Evolutionary conservation across 176 grass and related monocot genomes (phyloP), one percentile per base, ranked within the genome.

Genomic region (Musa troglodytarum): DNA sequence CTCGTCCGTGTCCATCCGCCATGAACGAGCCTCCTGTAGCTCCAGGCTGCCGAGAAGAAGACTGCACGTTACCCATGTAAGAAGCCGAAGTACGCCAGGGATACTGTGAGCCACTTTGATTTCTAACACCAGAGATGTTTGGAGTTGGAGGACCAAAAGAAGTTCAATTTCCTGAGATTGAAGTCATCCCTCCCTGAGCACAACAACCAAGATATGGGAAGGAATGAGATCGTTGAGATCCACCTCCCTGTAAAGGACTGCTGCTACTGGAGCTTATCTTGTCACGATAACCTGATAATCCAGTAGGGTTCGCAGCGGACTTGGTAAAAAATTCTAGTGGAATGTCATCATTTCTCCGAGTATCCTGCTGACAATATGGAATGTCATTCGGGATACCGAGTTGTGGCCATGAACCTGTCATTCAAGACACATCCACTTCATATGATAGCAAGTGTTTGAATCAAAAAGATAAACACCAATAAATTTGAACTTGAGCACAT

Each of bases 1-100:
- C 50, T 71, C 75, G 82, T 15, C 69, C 50, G 52, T 56, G 79
- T 34, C 75, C 67, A 79, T 67, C 79, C 9, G 82, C 16, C 20
- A 84, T 75, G 28, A 22, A 62, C 23, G 70, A 88, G 52, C 28
- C 54, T 72, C 79, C 72, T 68, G 68, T 77, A 71, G 78, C 62
- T 20, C 75, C 88, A 68, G 96, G 77, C 13, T 73, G 86, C 96
- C 88, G 89, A 69, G 84, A 73, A 68, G 86, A 85, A 43, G 34
- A 43, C 53, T 89, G 88, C 17, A 86, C 85, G 81, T 82, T 86
- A 34, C 94, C 96, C 16, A 78, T 83, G 78, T 94, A 89, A n/a
- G 82, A 82, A 81, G 86, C 92, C 49, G 83, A 87, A 82, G 88
- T 99, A 19, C 91, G 88, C 88, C 96, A 99, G 17, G 95, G 85